phyloP scores from a whole-genome alignment of 2,329 filamentous ascomycete genomes.

The Trichoderma arundinaceum region DNA sequence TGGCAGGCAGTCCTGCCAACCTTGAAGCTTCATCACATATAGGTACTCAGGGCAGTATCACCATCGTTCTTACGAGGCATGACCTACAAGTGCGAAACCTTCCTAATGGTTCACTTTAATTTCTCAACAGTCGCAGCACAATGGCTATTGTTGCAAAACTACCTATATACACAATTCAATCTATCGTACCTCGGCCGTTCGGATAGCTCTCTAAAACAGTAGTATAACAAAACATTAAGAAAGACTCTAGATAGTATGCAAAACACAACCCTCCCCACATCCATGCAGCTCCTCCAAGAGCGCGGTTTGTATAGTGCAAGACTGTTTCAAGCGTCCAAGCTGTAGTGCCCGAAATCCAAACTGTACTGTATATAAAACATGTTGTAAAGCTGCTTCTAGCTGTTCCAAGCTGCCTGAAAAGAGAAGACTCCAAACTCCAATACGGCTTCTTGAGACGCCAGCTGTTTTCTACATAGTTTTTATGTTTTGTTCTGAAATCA shows the following conservation, averaged over 20 bases:
- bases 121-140: not conserved
- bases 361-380: conserved; percentile 19
- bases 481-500: not conserved
- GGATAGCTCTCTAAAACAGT: conserved; percentile 27
- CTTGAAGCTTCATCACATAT: too few relatives aligned
- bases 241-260: conserved; percentile 20
- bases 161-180: conserved; percentile 31
- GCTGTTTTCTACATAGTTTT: conserved; percentile 3
- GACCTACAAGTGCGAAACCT: not conserved
- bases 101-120: not conserved
- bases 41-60: too few relatives aligned
- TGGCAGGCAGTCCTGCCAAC: not conserved
- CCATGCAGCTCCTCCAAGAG: conserved; percentile 9
- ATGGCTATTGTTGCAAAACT: conserved; percentile 21
- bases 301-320: conserved; percentile 9
- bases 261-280: not conserved
- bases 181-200: conserved; percentile 5
- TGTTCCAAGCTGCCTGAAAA: not conserved
- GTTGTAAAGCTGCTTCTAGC: not conserved
- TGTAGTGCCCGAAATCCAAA: not conserved
- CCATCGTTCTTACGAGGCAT: too few relatives aligned
- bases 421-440: conserved; percentile 16
- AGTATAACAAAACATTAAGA: conserved; percentile 41
- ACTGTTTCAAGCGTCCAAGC: conserved; percentile 2
- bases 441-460: conserved; percentile 4